Evolutionary conservation across 2,329 filamentous ascomycete genomes (phyloP), one percentile per base, ranked within the genome.

Genomic region (Penicillium janthinellum): DNA sequence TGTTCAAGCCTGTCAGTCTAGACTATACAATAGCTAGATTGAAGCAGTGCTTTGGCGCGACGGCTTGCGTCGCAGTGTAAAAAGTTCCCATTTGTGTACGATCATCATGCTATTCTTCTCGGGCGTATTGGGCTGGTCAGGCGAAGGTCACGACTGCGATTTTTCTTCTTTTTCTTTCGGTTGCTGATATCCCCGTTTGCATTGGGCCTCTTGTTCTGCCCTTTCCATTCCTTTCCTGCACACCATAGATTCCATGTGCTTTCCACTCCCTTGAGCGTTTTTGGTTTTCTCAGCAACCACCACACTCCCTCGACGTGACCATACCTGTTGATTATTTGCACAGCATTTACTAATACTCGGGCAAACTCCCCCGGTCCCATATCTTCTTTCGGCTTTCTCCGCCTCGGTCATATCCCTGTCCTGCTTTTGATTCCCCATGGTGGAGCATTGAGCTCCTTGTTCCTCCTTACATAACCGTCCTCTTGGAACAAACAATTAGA

Each of bases 91-190:
- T 59, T 47, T 44, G 42, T 73, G 70, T 73, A 75, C 67, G 72
- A 75, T 69, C 70, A 70, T 73, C 60, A 75, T 68, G 72, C 70
- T 31, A 64, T 68, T 67, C 56, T 69, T 63, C 54, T 57, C 67
- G 62, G 72, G 70, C 72, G 71, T 68, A 70, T 65, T 67, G 71
- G 67, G 64, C 61, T 67, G 65, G 64, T 62, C 61, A 63, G 60
- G 65, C 62, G 66, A 67, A 63, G 59, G 47, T 62, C 51, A 66
- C 60, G 53, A 66, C 62, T 67, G 62, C 60, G 59, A 45, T 64
- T 51, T 50, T 58, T 61, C 59, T 57, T 54, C 61, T 60, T 59
- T 62, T 62, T 59, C 64, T 57, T 60, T 64, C 57, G 63, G 62
- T 62, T 68, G 59, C 63, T 22, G 53, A 62, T 56, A 53, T 60